phyloP scores from a whole-genome alignment of 495 filamentous ascomycete genomes.

The Parachaetomium inaequale region DNA sequence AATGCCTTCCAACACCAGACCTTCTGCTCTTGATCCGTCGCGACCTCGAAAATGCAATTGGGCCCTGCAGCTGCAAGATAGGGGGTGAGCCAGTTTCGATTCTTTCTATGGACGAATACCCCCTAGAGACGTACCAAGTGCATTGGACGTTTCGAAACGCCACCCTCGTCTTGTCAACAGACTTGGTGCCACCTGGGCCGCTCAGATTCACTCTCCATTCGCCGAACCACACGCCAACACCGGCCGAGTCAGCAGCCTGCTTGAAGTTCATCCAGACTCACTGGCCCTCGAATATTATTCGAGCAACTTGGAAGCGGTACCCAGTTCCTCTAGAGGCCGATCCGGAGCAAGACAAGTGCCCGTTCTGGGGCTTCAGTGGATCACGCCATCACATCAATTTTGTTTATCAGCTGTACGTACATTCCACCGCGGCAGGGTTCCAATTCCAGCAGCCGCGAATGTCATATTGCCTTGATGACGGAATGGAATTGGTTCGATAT shows the following conservation, averaged over 20 bases:
- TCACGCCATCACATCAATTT: background rate
- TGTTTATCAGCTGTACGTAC: background rate
- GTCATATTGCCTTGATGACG: background rate
- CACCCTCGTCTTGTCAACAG: background rate
- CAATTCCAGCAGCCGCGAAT: background rate
- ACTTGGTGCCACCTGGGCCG: background rate
- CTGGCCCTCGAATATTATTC: background rate
- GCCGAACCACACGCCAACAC: background rate
- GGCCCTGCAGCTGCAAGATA: background rate
- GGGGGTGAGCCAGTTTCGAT: background rate
- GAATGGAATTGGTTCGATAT: background rate
- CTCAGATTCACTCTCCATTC: background rate
- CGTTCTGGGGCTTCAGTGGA: background rate
- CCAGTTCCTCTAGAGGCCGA: background rate
- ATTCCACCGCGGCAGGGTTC: background rate
- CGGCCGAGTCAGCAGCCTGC: background rate
- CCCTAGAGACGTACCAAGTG: background rate
- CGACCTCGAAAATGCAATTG: background rate
- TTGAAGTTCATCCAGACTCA: background rate
- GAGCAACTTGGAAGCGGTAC: background rate
- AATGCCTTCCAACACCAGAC: background rate
- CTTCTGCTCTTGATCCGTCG: background rate
- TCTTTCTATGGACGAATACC: background rate
- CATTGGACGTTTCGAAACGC: background rate
- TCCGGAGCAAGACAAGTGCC: background rate